Percentiles rank a stretch among this genome's conserved stretches.
phyloP scores from a whole-genome alignment of 73 alveolate species.

The Paramecium bursaria region DNA sequence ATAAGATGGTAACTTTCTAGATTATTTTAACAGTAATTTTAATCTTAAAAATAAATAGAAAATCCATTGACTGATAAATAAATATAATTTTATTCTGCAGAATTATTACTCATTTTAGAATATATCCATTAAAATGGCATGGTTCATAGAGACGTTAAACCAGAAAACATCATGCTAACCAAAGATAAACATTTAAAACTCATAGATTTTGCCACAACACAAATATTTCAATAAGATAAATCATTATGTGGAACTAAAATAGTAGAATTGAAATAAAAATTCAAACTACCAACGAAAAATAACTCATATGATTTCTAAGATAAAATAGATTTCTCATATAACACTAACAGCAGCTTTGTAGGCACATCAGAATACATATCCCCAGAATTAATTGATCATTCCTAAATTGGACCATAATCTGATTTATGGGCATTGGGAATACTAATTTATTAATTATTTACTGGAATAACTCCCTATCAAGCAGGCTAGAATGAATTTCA shows the following conservation, averaged over 20 bases:
- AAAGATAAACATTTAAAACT: slow-evolving; percentile 48
- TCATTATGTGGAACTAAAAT: no score
- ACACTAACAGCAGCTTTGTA: no score
- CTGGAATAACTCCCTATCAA: slow-evolving; percentile 91
- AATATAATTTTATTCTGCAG: slow-evolving; percentile 21
- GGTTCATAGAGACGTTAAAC: slow-evolving; percentile 33
- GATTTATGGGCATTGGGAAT: slow-evolving; percentile 98
- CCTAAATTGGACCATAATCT: slow-evolving; percentile 80
- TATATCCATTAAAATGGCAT: slow-evolving; percentile 29
- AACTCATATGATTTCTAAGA: no score
- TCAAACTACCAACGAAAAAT: no score
- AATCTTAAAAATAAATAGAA: not conserved
- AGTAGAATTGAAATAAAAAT: no score
- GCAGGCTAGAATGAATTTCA: slow-evolving; percentile 78
- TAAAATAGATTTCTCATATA: no score
- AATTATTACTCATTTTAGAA: slow-evolving; percentile 21
- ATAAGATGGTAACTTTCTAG: slow-evolving; percentile 20
- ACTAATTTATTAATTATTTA: slow-evolving; percentile 86
- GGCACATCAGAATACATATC: slow-evolving; percentile 98
- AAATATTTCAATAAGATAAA: no score
- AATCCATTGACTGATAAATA: slow-evolving; percentile 7
- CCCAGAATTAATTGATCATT: slow-evolving; percentile 95
- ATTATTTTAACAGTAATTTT: slow-evolving; percentile 17
- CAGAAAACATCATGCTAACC: slow-evolving; percentile 24
- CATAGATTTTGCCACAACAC: slow-evolving; percentile 34